Evolutionary conservation across 768 basidiomycete species (phyloP).

Genomic region (Exidia glandulosa): DNA sequence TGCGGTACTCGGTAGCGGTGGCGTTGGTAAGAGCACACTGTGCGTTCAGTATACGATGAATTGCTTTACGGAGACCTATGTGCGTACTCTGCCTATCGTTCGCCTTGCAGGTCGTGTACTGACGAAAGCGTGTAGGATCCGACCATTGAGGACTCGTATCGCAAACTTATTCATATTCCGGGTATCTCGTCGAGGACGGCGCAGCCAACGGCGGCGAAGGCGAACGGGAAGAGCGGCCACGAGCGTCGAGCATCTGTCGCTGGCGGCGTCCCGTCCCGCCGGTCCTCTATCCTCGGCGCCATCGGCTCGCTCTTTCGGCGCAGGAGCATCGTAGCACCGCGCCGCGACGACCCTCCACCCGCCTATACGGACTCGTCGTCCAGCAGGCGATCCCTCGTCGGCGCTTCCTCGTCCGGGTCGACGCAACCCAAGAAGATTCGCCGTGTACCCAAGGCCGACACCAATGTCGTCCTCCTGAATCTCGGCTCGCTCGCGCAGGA

Average conservation of each 20-base stretch:
- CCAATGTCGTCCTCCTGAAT: constrained; percentile 1
- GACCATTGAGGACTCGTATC: constrained; percentile 3
- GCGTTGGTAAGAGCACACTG: constrained; percentile 1
- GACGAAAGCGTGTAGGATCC: not conserved
- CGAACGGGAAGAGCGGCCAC: no score
- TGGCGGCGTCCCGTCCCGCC: not conserved
- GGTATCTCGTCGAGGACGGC: not conserved
- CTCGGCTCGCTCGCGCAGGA: constrained; percentile 1
- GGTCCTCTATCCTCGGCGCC: not conserved
- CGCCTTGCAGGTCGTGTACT: not conserved
- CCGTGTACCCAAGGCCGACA: constrained; percentile 1
- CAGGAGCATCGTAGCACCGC: not conserved
- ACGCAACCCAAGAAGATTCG: not conserved
- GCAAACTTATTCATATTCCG: not conserved
- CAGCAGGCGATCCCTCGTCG: not conserved
- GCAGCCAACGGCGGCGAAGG: not conserved
- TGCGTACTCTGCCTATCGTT: not conserved
- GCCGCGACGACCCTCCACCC: not conserved
- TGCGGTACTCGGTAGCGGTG: constrained; percentile 1
- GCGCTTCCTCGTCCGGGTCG: no score
- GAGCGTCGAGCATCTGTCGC: no score
- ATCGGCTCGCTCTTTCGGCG: not conserved
- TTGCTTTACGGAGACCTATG: constrained; percentile 1
- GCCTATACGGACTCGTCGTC: not conserved
- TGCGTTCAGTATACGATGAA: not conserved